Evolutionary conservation across 2,329 filamentous ascomycete species (phyloP).

Genomic region (Alternaria gansuensis): DNA sequence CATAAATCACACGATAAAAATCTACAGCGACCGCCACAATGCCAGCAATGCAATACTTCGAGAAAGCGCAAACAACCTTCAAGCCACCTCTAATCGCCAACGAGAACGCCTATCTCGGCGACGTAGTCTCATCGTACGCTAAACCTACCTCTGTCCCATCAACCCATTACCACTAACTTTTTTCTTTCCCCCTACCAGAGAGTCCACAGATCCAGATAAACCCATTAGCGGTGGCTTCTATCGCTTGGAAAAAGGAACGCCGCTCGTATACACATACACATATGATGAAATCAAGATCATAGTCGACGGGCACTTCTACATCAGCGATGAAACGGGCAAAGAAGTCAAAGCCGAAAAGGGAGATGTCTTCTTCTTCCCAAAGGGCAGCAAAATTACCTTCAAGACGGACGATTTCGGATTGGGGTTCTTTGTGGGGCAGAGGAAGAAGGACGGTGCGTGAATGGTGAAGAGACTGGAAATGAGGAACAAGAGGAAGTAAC

Average conservation of each 20-base stretch:
- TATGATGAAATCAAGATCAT: constrained; percentile 81
- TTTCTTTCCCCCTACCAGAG: constrained; percentile 47
- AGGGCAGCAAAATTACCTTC: constrained; percentile 72
- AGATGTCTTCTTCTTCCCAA: constrained; percentile 75
- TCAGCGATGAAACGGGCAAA: constrained; percentile 69
- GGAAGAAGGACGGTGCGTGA: constrained; percentile 43
- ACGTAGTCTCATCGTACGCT: constrained; percentile 64
- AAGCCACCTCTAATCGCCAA: constrained; percentile 72
- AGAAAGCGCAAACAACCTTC: constrained; percentile 67
- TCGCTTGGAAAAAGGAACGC: constrained; percentile 72
- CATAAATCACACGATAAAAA: neutral
- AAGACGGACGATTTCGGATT: constrained; percentile 68
- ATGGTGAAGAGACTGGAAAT: neutral
- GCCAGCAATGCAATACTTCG: constrained; percentile 61
- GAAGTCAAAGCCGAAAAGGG: constrained; percentile 67
- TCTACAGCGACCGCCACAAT: constrained; percentile 7
- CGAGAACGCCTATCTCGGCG: constrained; percentile 73
- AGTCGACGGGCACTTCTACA: constrained; percentile 71
- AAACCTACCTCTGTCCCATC: neutral
- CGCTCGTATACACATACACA: constrained; percentile 72
- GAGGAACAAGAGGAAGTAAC: neutral
- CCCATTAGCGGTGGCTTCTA: constrained; percentile 73
- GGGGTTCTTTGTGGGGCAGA: constrained; percentile 63
- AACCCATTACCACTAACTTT: neutral
- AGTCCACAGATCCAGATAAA: constrained; percentile 64